These are phyloP conservation scores for Cucurbitaria berberidis DNA, from an alignment of 2,329 filamentous ascomycete genomes.

Conservation along the genomic window DNA sequence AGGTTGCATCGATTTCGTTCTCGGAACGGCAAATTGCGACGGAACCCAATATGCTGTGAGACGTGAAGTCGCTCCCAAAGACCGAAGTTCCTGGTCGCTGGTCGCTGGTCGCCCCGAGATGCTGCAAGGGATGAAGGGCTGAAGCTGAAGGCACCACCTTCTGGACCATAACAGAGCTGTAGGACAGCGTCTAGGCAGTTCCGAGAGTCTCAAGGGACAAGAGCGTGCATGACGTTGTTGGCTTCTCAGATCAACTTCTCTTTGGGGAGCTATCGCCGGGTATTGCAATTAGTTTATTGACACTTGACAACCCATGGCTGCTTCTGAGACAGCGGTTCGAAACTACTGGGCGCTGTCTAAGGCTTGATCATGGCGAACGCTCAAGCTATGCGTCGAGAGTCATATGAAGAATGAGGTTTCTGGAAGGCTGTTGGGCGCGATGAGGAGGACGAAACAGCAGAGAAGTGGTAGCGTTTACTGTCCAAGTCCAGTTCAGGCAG, in stretches of 20 bases:
- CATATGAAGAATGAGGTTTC: neutral
- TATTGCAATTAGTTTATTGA: slow-evolving; percentile 8
- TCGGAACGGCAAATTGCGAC: neutral
- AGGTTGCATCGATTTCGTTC: neutral
- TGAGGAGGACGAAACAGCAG: neutral
- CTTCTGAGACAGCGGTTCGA: neutral
- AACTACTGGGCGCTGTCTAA: neutral
- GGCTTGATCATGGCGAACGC: neutral
- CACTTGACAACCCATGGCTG: slow-evolving; percentile 12
- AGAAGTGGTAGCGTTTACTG: slow-evolving; percentile 2
- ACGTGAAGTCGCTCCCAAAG: neutral
- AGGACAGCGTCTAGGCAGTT: too few relatives aligned
- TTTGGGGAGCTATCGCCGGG: neutral
- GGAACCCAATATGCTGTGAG: neutral
- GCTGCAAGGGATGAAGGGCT: neutral
- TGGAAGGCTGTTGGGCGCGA: neutral
- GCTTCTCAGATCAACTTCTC: neutral
- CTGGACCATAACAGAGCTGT: too few relatives aligned
- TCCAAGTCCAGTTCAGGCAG: slow-evolving; percentile 9
- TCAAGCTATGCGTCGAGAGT: slow-evolving; percentile 2
- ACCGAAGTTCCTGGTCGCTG: neutral
- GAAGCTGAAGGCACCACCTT: too few relatives aligned
- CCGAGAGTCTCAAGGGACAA: neutral
- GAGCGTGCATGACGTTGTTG: neutral
- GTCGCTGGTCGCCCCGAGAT: neutral